Evolutionary conservation across 768 basidiomycete genomes (phyloP), one percentile per base, ranked within the genome.

Genomic region (Lactarius vividus): DNA sequence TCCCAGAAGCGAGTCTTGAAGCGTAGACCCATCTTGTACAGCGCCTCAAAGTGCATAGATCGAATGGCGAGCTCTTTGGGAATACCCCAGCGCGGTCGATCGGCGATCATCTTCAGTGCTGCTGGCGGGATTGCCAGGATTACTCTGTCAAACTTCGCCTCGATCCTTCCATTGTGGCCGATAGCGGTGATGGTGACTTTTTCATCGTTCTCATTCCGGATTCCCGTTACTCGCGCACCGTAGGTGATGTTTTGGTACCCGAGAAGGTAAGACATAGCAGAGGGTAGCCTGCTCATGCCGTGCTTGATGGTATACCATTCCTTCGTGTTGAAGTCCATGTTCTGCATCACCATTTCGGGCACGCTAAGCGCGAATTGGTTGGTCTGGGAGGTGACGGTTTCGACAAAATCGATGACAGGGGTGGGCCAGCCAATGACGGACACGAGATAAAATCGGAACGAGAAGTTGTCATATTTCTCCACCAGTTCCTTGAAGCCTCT

Each of bases 291-390:
- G 35, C 65, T 68, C 71, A 72, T 72, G 26, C 71, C 71, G 26
- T 66, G 46, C 3, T 54, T 62, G 28, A 72, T 62, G 16, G 71
- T 72, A 35, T 52, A 62, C 71, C 71, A 72, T 4, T 65, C 54
- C 42, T 69, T 56, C 11, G 70, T 73, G 42, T 61, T 62, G 54
- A 72, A 72, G 62, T 72, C 71, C 35, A 72, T 64, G 60, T 63
- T 57, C 37, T 72, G 70, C 71, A 72, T 72, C 7, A 72, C 60
- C 60, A 72, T 66, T 62, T 72, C 71, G 4, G 70, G 53, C 15
- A 71, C 68, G 64, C 71, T 72, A 35, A 73, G 72, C 9, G 63
- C 52, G 67, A 72, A 72, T 39, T 72, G 71, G 46, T 72, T 72
- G 20, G 71, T 72, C 29, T 72, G 71, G 18, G 71, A 72, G 3